phyloP scores from a whole-genome alignment of 352 stramenopile genomes.

The Paralagenidium karlingii region DNA sequence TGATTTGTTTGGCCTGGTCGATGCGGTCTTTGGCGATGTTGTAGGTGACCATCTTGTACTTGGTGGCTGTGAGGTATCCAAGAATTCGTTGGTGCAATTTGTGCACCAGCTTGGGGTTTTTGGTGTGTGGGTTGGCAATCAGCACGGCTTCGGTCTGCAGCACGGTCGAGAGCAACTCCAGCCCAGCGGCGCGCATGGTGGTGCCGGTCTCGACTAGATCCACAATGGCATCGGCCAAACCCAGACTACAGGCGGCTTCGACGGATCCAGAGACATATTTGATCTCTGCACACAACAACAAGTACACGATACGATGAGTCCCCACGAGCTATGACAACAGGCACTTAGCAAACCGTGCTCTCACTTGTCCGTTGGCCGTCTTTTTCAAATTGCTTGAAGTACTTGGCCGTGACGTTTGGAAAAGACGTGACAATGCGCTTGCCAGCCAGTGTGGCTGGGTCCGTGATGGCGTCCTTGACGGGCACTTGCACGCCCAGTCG shows the following conservation, averaged over 20 bases:
- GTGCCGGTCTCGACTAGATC: conserved; percentile 98
- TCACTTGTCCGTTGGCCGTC: conserved; percentile 23
- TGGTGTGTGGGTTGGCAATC: conserved; percentile 76
- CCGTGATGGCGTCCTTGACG: conserved; percentile 75
- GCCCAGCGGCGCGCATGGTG: conserved; percentile 94
- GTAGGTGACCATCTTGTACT: conserved; percentile 98
- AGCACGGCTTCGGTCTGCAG: conserved; percentile 89
- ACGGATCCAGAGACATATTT: conserved; percentile 97
- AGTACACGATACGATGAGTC: neutral
- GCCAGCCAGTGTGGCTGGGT: conserved; percentile 77
- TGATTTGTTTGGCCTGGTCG: conserved; percentile 79
- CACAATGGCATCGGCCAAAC: conserved; percentile 95
- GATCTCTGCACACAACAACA: conserved; percentile 56
- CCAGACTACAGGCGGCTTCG: conserved; percentile 94
- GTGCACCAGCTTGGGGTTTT: conserved; percentile 47
- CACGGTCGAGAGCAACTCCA: conserved; percentile 93
- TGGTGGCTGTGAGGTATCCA: conserved; percentile 93
- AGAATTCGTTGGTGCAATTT: conserved; percentile 91
- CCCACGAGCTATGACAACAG: too few relatives aligned
- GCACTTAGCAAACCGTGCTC: too few relatives aligned
- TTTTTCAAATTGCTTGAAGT: conserved; percentile 89
- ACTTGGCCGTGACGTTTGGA: conserved; percentile 86
- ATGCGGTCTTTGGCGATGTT: conserved; percentile 90
- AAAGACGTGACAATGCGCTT: conserved; percentile 98
- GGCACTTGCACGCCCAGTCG: conserved; percentile 91